Base-by-base conservation (phyloP, 1,284 basidiomycete genomes). In the Boletus coffeatus region DNA sequence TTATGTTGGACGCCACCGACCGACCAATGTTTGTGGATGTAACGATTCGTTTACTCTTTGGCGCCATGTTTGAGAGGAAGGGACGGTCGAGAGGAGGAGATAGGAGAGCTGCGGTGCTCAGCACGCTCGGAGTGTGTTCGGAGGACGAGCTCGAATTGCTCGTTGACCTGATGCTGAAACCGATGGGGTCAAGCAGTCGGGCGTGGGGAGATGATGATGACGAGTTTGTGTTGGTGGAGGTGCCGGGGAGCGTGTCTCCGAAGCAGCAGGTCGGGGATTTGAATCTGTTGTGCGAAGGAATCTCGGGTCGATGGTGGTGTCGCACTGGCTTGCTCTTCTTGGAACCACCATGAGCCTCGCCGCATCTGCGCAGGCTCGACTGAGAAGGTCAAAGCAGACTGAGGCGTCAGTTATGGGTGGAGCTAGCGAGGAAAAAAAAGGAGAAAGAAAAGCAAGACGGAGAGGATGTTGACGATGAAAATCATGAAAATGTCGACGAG, bases 111-210 rank as follows among this genome's bases (percentile, higher is more conserved):
- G 93, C 94, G 2, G 87, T 98, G 11, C 79, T 99, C 25, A 79
- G 85, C 14, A 78, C 90, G 1, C 79, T 98, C 14, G 85, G 82
- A 2, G 86, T 85, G 2, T 94, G 92, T 69, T 80, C 81, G 0
- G 81, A 90, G 41, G 80, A 84, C 6, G 96, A 98, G 72, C 82
- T 98, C 7, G 78, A 79, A 1, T 79, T 93, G 1, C 80, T 99
- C 0, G 86, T 97, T 21, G 88, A 95, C 67, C 81, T 99, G 59
- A 99, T 99, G 94, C 76, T 98, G n/a, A 82, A 83, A 59, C 90
- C 94, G 0, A 83, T 97, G 66, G 79, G 77, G 8, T 76, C 75
- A 56, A 74, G 75, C 52, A 64, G 69, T 29, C 63, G 64, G 62
- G 67, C 53, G 56, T 70, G 59, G 70, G 63, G 61, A 58, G 73